A percentile compares a stretch with the other conserved stretches of the same genome.
Evolutionary conservation across 148 eudicot genomes (phyloP).

Genomic region (Vaccinium darrowii): DNA sequence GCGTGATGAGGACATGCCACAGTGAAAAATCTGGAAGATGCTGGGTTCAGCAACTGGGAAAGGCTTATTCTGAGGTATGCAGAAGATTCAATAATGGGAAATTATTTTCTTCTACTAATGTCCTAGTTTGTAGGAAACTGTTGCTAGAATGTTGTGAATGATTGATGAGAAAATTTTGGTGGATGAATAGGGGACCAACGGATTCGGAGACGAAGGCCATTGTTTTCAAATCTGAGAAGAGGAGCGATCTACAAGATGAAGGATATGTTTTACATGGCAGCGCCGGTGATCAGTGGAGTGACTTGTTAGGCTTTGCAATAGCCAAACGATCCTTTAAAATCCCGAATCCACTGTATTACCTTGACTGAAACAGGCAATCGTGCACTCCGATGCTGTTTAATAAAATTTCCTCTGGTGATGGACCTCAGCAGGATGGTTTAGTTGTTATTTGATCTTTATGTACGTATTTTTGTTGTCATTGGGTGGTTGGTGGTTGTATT

Average conservation of each 20-base stretch:
- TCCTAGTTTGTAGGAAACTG: background rate
- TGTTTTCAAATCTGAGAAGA: slow-evolving; percentile 70
- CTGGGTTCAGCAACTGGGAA: slow-evolving; percentile 73
- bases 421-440: background rate
- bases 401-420: background rate
- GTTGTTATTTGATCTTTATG: background rate
- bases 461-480: too few relatives aligned
- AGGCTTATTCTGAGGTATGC: slow-evolving; percentile 68
- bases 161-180: background rate
- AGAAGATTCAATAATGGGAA: background rate
- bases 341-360: slow-evolving; percentile 82
- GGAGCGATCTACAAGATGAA: slow-evolving; percentile 55
- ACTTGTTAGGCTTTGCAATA: slow-evolving; percentile 66
- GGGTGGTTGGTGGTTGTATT: too few relatives aligned
- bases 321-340: slow-evolving; percentile 75
- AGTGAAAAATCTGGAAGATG: slow-evolving; percentile 42
- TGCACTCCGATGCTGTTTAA: background rate
- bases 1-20: slow-evolving; percentile 55
- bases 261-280: slow-evolving; percentile 71
- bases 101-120: background rate
- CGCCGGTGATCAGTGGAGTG: slow-evolving; percentile 97
- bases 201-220: slow-evolving; percentile 56
- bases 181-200: slow-evolving; percentile 44
- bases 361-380: slow-evolving; percentile 32
- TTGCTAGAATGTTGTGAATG: background rate